Evolutionary conservation across 2,329 filamentous ascomycete genomes (phyloP).

Genomic region (Hypoxylon sp.): DNA sequence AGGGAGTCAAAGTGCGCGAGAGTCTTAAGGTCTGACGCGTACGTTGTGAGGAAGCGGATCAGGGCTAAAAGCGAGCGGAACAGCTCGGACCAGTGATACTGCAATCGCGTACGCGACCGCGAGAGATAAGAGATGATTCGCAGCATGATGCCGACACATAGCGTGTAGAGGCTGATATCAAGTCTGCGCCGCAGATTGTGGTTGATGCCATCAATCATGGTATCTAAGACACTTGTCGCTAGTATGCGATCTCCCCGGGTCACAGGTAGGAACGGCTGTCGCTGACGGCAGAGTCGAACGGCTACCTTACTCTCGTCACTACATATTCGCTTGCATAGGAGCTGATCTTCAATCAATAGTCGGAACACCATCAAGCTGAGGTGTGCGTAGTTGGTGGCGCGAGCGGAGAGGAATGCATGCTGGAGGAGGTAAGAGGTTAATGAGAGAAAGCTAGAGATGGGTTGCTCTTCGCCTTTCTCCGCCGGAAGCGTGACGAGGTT

Average conservation of each 20-base stretch:
- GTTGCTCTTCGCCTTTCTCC: conserved; percentile 75
- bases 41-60: conserved; percentile 89
- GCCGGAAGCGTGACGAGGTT: conserved; percentile 76
- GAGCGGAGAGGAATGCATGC: conserved; percentile 85
- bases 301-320: conserved; percentile 78
- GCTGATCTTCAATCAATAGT: conserved; percentile 85
- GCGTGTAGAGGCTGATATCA: conserved; percentile 85
- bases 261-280: conserved; percentile 84
- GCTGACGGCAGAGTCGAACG: conserved; percentile 88
- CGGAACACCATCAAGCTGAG: conserved; percentile 87
- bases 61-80: conserved; percentile 91
- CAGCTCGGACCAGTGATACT: conserved; percentile 95
- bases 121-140: conserved; percentile 87
- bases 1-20: conserved; percentile 78
- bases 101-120: conserved; percentile 81
- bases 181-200: conserved; percentile 90
- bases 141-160: conserved; percentile 83
- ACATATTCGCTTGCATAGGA: conserved; percentile 85
- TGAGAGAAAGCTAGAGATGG: conserved; percentile 85
- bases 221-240: conserved; percentile 82
- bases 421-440: conserved; percentile 93
- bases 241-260: conserved; percentile 79
- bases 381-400: conserved; percentile 85
- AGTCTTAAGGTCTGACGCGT: conserved; percentile 79
- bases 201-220: conserved; percentile 90